These are phyloP conservation scores for Eucalyptus curtisii DNA, from an alignment of 345 rosid genomes.

Conservation along the genomic window DNA sequence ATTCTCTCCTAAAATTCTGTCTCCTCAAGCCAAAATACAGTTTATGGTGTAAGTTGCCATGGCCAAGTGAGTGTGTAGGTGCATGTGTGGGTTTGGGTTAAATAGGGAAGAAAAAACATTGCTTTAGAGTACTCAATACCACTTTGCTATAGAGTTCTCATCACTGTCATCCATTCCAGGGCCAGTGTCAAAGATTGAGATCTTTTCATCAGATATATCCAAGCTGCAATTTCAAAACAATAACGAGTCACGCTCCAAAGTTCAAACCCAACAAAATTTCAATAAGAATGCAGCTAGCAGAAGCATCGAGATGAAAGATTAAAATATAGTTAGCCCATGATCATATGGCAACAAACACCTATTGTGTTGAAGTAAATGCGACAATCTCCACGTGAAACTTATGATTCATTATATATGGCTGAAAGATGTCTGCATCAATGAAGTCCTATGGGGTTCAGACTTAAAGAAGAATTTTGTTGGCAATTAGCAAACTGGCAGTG, in stretches of 20 bases:
- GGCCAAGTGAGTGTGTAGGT: background rate
- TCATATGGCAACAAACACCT: background rate
- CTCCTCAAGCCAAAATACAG: background rate
- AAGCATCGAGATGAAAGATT: background rate
- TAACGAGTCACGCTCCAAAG: background rate
- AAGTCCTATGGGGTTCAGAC: background rate
- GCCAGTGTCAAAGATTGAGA: constrained; percentile 70
- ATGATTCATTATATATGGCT: background rate
- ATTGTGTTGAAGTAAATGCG: background rate
- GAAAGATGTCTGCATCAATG: background rate
- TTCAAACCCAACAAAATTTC: background rate
- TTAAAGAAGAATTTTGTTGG: background rate
- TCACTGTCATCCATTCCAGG: constrained; percentile 68
- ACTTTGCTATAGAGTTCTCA: constrained; percentile 40
- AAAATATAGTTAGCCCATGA: background rate
- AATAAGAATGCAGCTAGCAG: background rate
- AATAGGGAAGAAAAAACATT: background rate
- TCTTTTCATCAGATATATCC: constrained; percentile 21
- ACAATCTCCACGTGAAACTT: background rate
- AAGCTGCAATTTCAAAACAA: constrained; percentile 27
- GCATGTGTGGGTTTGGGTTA: background rate
- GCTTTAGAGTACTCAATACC: constrained; percentile 19
- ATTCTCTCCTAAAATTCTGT: background rate
- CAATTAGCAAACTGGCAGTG: background rate
- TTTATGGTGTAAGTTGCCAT: background rate